Percentiles rank a stretch among this genome's conserved stretches.
Evolutionary conservation across 2,329 filamentous ascomycete genomes (phyloP).

Genomic region (Hymenotorrendiella dingleyae): DNA sequence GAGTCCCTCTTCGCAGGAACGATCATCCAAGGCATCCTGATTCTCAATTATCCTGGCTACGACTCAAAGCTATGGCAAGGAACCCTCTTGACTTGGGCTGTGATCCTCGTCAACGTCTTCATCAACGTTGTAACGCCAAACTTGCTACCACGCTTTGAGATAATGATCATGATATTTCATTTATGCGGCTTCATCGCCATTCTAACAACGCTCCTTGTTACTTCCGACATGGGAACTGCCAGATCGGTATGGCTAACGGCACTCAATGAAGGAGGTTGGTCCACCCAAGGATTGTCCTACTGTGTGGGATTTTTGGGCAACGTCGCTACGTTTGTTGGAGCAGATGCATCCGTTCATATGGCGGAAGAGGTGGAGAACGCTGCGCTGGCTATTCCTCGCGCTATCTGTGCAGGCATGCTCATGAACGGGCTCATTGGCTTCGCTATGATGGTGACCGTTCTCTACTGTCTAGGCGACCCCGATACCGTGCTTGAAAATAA

Average conservation of each 20-base stretch:
- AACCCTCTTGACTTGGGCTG: constrained; percentile 43
- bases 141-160: constrained; percentile 44
- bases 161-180: constrained; percentile 43
- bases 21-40: constrained; percentile 42
- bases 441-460: constrained; percentile 46
- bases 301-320: constrained; percentile 39
- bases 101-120: constrained; percentile 40
- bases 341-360: constrained; percentile 35
- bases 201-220: not conserved
- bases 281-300: constrained; percentile 38
- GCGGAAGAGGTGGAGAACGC: constrained; percentile 42
- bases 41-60: constrained; percentile 37
- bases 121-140: constrained; percentile 34
- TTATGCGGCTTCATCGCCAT: constrained; percentile 26
- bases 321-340: constrained; percentile 35
- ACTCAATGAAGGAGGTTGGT: constrained; percentile 37
- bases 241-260: constrained; percentile 37
- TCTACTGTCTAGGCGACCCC: constrained; percentile 48
- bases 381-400: constrained; percentile 41
- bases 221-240: not conserved
- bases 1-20: constrained; percentile 45
- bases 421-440: constrained; percentile 47
- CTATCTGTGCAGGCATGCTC: constrained; percentile 41
- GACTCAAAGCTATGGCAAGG: constrained; percentile 40
- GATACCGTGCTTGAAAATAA: constrained; percentile 37